Conservation (phyloP, 1,284 basidiomycete species). For the Microbotryomycetes sp. region DNA sequence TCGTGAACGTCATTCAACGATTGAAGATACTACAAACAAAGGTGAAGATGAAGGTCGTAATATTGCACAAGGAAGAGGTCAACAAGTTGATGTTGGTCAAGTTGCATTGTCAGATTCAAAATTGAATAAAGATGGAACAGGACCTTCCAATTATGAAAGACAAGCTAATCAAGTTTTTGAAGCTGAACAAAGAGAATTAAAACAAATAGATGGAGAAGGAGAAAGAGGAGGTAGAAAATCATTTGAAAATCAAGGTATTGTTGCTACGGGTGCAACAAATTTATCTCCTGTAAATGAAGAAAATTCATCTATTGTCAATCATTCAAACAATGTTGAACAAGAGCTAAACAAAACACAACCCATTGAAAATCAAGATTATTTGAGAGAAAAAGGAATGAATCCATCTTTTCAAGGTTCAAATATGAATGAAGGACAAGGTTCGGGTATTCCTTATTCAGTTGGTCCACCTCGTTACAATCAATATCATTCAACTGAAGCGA, state of each 20-base stretch:
- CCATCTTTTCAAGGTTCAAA: not conserved
- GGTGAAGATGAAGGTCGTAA: too few species aligned
- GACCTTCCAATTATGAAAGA: not conserved
- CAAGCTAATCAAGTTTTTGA: conserved; percentile 17
- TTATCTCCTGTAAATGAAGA: not conserved
- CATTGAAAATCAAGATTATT: not conserved
- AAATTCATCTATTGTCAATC: too few species aligned
- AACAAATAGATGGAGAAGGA: not conserved
- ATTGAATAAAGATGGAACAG: not conserved
- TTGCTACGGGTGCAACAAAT: not conserved
- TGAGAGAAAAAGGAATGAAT: not conserved
- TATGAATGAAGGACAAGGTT: too few species aligned
- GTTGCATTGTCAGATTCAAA: too few species aligned
- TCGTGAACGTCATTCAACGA: not conserved
- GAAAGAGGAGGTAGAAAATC: not conserved
- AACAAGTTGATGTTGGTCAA: too few species aligned
- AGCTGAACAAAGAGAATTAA: conserved; percentile 2
- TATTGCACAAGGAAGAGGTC: too few species aligned
- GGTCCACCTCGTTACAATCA: not conserved
- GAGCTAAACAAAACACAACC: not conserved
- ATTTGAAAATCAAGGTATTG: not conserved
- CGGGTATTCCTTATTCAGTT: not conserved
- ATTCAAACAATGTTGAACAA: not conserved
- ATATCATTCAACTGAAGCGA: not conserved
- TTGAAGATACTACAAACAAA: not conserved